Conservation (phyloP, 2,329 filamentous ascomycete species). For the Epichloe brachyelytri region DNA sequence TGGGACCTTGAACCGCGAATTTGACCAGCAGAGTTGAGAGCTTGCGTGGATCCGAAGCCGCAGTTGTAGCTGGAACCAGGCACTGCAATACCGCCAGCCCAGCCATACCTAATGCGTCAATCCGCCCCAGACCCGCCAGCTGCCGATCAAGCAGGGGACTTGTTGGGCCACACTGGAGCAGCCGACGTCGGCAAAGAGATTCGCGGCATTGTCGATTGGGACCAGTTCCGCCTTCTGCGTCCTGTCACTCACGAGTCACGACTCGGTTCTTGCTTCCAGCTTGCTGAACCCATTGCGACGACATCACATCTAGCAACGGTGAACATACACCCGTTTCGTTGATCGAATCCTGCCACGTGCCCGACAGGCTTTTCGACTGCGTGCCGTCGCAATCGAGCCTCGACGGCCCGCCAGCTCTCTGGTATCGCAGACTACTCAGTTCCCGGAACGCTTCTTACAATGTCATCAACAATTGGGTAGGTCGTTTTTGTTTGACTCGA, state of each 20-base stretch:
- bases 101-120: too few species aligned
- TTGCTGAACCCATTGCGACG: not conserved
- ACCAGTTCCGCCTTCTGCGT: not conserved
- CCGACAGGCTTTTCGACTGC: not conserved
- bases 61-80: not conserved
- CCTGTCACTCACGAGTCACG: not conserved
- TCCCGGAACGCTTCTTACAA: not conserved
- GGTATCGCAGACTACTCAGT: not conserved
- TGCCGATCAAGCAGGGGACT: too few species aligned
- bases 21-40: not conserved
- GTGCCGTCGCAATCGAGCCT: conserved; percentile 1
- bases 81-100: too few species aligned
- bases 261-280: not conserved
- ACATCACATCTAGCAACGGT: not conserved
- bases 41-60: not conserved
- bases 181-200: conserved; percentile 6
- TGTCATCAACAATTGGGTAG: conserved; percentile 28
- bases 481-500: conserved; percentile 3
- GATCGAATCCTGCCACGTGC: not conserved
- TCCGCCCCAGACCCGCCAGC: too few species aligned
- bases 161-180: not conserved
- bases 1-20: too few species aligned
- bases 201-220: not conserved
- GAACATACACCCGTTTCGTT: not conserved
- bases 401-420: not conserved